Percentiles rank a stretch among this genome's conserved stretches.
Evolutionary conservation across 768 basidiomycete species (phyloP).

Genomic region (Lepiota subincarnata): DNA sequence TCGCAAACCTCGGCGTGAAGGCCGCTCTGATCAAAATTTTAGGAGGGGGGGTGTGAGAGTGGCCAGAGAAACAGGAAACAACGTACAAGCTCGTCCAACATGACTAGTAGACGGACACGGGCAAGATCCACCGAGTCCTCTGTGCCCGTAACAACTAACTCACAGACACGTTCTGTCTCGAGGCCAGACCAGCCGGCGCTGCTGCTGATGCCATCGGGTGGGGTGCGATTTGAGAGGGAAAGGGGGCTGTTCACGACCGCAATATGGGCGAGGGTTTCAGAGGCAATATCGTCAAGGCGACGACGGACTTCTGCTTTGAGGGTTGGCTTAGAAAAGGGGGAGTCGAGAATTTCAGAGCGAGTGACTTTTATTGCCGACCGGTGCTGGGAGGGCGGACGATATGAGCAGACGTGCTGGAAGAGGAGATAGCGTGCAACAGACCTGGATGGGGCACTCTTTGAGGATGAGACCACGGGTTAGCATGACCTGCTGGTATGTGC

Average conservation of each 20-base stretch:
- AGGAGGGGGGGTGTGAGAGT: slow-evolving; percentile 16
- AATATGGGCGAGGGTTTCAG: slow-evolving; percentile 89
- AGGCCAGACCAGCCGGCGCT: slow-evolving; percentile 84
- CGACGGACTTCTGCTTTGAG: slow-evolving; percentile 81
- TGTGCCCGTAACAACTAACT: slow-evolving; percentile 84
- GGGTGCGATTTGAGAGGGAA: slow-evolving; percentile 68
- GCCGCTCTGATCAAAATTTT: slow-evolving; percentile 60
- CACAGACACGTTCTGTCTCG: slow-evolving; percentile 92
- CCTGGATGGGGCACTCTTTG: slow-evolving; percentile 86
- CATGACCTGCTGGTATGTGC: slow-evolving; percentile 92
- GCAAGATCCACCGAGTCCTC: slow-evolving; percentile 91
- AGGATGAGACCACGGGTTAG: slow-evolving; percentile 82
- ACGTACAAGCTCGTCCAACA: slow-evolving; percentile 92
- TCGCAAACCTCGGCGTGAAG: slow-evolving; percentile 88
- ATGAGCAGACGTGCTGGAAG: slow-evolving; percentile 15
- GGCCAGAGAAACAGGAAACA: background rate
- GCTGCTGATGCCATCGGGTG: slow-evolving; percentile 72
- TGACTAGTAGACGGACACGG: slow-evolving; percentile 84
- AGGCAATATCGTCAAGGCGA: slow-evolving; percentile 90
- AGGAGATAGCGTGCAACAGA: slow-evolving; percentile 27
- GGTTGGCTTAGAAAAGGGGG: slow-evolving; percentile 68
- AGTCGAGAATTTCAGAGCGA: slow-evolving; percentile 90
- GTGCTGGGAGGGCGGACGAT: slow-evolving; percentile 43
- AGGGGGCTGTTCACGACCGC: slow-evolving; percentile 87
- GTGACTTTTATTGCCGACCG: slow-evolving; percentile 86